phyloP scores from a whole-genome alignment of 192 early-diverging fungal genomes.

The Coemansia sp. region DNA sequence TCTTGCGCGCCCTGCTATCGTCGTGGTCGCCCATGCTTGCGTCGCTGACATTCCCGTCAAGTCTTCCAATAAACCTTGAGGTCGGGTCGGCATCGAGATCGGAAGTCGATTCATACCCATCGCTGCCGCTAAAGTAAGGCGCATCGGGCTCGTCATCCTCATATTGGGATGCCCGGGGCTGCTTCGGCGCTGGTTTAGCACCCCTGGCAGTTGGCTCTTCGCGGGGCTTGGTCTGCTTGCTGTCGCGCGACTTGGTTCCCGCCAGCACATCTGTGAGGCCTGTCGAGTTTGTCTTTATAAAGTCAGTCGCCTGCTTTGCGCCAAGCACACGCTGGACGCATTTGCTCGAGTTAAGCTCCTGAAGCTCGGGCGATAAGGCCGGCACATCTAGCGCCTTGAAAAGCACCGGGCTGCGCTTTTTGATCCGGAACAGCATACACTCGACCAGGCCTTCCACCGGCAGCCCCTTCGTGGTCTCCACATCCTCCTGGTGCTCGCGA shows the following conservation, averaged over 20 bases:
- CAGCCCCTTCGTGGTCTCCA: conserved; percentile 1
- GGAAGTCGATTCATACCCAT: conserved; percentile 20
- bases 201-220: background rate
- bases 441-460: conserved; percentile 6
- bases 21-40: conserved; percentile 1
- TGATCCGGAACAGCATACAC: conserved; percentile 11
- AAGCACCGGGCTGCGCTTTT: conserved; percentile 3
- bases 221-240: background rate
- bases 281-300: conserved; percentile 5
- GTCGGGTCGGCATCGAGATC: conserved; percentile 9
- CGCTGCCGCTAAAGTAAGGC: background rate
- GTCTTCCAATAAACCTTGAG: conserved; percentile 29
- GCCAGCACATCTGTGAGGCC: background rate
- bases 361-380: background rate
- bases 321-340: conserved; percentile 10
- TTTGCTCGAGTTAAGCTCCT: conserved; percentile 5
- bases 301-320: conserved; percentile 2
- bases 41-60: conserved; percentile 18
- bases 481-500: background rate
- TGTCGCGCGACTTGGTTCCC: background rate
- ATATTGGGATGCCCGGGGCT: background rate
- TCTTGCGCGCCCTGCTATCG: conserved; percentile 8
- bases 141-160: background rate
- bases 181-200: background rate
- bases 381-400: background rate